Evolutionary conservation across 176 grass and related monocot species (phyloP), one percentile per base, ranked within the genome.

Genomic region (Oryza officinalis): DNA sequence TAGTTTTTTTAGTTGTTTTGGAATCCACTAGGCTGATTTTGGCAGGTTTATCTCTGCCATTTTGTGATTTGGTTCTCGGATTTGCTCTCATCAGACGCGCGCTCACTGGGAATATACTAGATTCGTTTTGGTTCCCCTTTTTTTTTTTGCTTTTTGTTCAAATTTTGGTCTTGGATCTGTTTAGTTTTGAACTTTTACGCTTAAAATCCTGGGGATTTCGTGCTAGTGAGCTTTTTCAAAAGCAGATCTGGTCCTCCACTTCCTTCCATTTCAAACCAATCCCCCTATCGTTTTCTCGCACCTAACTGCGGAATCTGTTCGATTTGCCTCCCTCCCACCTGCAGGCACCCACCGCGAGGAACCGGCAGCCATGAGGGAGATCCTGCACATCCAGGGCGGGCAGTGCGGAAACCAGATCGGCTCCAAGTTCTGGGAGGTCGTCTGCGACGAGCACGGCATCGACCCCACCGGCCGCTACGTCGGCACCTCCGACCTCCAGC

Each of bases 321-420:
- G 8, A 2, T 61, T 61, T 65, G 41, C 37, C 61, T n/a, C 64
- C 71, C 25, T 77, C 43, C 41, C 41, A 77, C 40, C 65, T 44
- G 66, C 77, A 89, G 77, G 10, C 11, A 75, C 35, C 81, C 1
- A 63, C 69, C 46, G 65, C 30, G 27, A 71, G 35, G 80, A 88
- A 54, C 74, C 81, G 33, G 66, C 79, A 81, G 67, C 69, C 69
- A 97, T 97, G 94, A 97, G 94, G 88, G 94, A 97, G 63, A 97
- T 97, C 75, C 91, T 97, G 9, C 91, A 97, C 65, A 73, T 97
- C 69, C 94, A 97, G 89, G 94, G 89, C 4, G 94, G 94, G 26
- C 94, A 97, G 79, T 97, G 94, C 63, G 94, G 94, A 0, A 97
- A 97, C 91, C 94, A 97, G 84, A 93, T 97, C 43, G 94, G 94